Percentiles rank a stretch among this genome's conserved stretches.
These are phyloP conservation scores for Angomonas ambiguus DNA, from an alignment of 208 protist genomes.

Conservation along the genomic window DNA sequence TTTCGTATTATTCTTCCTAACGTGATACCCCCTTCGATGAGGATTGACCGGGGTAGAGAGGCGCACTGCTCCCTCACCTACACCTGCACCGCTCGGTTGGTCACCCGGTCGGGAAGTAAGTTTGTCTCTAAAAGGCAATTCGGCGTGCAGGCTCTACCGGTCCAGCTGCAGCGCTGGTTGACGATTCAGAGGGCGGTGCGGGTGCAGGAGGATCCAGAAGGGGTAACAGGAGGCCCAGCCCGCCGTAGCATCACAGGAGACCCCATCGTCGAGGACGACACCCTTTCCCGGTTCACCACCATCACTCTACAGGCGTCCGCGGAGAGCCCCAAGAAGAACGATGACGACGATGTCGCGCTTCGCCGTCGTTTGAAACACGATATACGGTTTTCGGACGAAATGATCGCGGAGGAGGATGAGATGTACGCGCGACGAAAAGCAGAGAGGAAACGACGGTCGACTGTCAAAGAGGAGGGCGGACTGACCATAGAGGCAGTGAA, in stretches of 20 bases:
- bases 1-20: conserved; percentile 49
- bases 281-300: background rate
- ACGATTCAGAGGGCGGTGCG: background rate
- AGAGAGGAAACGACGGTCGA: background rate
- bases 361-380: background rate
- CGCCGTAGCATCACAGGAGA: background rate
- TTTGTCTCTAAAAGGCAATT: conserved; percentile 22
- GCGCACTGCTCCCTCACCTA: conserved; percentile 36
- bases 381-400: background rate
- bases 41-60: conserved; percentile 19
- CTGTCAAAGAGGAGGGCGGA: background rate
- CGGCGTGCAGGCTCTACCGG: conserved; percentile 34
- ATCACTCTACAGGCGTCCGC: background rate
- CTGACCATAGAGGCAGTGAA: background rate
- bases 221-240: background rate
- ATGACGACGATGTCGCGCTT: background rate
- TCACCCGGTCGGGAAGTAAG: conserved; percentile 20
- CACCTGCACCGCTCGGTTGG: conserved; percentile 30
- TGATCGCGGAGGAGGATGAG: conserved; percentile 1
- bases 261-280: background rate
- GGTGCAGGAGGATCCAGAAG: background rate
- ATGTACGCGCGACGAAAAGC: no score
- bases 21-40: conserved; percentile 37
- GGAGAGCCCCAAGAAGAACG: background rate
- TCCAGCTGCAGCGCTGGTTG: conserved; percentile 55